Base-by-base conservation (phyloP, 2,329 filamentous ascomycete species). In the Ascochyta clinopodiicola region DNA sequence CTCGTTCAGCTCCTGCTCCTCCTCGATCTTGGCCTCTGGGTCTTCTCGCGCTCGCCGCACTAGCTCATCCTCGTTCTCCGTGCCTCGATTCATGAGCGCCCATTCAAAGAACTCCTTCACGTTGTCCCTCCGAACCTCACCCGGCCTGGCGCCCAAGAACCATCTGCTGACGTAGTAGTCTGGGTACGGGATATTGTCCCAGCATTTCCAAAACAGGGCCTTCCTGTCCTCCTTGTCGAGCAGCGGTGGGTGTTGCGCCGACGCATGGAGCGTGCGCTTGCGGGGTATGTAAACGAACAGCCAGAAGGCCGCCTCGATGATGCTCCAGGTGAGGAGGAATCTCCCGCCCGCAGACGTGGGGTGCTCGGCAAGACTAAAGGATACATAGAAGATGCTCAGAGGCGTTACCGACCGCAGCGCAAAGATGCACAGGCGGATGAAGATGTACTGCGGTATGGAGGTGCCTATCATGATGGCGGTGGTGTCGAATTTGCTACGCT, bases 111-210 rank as follows among this genome's bases (percentile, higher is more conserved):
- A 90, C 58, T 89, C 85, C 61, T 80, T 81, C 47, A 90, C 73
- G 64, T 91, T 89, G n/a, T 90, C 86, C n/a, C 82, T 78, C 39
- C 81, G 79, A 50, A 91, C 85, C 31, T 88, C 85, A 17, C 77
- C 70, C 1, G 78, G 53, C 9, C 81, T 77, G 1, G 87, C 84
- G 29, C 83, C 84, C n/a, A 86, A 77, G 60, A 90, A 90, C 88
- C 88, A 91, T 56, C 80, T 79, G 44, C 76, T 79, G 37, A 91
- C 61, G 64, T 88, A 91, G 21, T 72, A 72, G 49, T 84, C 82
- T 0, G 79, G 76, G 58, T 86, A 81, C 0, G 82, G 76, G 4
- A 88, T 79, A 61, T 82, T 84, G 29, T 75, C 76, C 56, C 82
- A 77, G 71, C 85, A 86, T 35, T 80, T 80, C 45, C 80, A 72